Evolutionary conservation across 352 stramenopile species (phyloP), one percentile per base, ranked within the genome.

Genomic region (Phytophthora idaei): DNA sequence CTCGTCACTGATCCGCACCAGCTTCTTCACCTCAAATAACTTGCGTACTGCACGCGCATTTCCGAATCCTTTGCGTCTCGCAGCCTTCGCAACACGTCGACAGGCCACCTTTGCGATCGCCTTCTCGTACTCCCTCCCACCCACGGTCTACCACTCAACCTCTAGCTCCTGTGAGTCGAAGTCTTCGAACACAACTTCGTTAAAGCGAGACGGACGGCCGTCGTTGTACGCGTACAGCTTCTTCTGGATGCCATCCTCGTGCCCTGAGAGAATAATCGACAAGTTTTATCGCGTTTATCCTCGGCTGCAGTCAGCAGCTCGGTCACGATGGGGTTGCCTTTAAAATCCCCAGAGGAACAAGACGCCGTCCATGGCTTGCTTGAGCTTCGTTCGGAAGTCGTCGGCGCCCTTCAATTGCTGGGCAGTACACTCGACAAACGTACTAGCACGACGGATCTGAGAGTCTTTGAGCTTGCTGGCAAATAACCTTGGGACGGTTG

Each of bases 211-310:
- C 5, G 65, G 69, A 1, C 98, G 73, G 5, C 94, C 94, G 57
- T 91, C 78, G 61, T 98, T 98, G 68, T 93, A 95, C n/a, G 88
- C 77, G 70, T 98, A 98, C 42, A 98, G 66, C 45, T 97, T 97
- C 36, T 97, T 83, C 55, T 98, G 76, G 42, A 98, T 95, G 46
- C 98, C 90, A 50, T 98, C 89, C 72, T 97, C 79, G 87, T 60
- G 96, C 86, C 57, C 66, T 36, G 93, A 89, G 36, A 98, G 67
- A 54, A 98, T 97, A 32, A 98, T 85, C 9, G 90, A 94, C 1
- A 98, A 34, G 17, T 21, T 74, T 21, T 74, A 15, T 88, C 90
- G 15, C 90, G 86, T 90, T 54, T 42, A 15, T 54, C 48, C 11
- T 54, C 93, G 14, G 89, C 81, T 14, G 89, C 81, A 12, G 89